Evolutionary conservation across 306 rosid genomes (phyloP), one percentile per base, ranked within the genome.

Genomic region (Quercus mongolica): DNA sequence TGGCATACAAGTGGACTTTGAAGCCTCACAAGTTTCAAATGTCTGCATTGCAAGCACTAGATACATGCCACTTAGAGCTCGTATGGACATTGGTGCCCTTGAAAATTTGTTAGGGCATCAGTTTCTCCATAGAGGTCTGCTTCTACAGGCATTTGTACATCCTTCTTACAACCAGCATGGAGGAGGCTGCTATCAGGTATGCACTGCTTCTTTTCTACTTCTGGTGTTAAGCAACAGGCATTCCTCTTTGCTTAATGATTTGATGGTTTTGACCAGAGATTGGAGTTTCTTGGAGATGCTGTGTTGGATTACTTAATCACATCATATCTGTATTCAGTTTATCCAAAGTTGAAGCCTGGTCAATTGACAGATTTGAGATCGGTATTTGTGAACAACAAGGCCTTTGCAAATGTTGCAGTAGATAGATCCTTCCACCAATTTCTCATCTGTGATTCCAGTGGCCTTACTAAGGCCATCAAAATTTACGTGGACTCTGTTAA

Each of bases 211-310:
- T 19, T 82, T 76, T 71, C 65, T 41, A 44, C 76, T 69, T 74
- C 65, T 23, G n/a, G 56, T 68, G 15, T 76, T 57, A 54, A 38
- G 35, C 71, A 64, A 61, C 59, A 74, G 69, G 58, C 33, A 75
- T 65, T 76, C 71, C 46, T 75, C 78, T 72, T 54, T 67, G 69
- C 83, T 55, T 69, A 10, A 76, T 67, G 56, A 26, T 15, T 51
- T 78, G 78, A 77, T 82, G 68, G 61, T 76, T 83, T 71, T 81
- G 75, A 82, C 78, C 93, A 95, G 99, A 87, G 99, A 55, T 65
- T 95, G 86, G 99, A 95, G 96, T 95, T 88, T 85, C 95, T 95
- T 71, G 99, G 99, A 75, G 99, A 95, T 86, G 98, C 99, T 71
- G 96, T 95, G 64, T 80, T 95, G 90, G 99, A 95, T 87, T 95